Evolutionary conservation across 192 early-diverging fungal genomes (phyloP).

Genomic region (Umbelopsis ramanniana): DNA sequence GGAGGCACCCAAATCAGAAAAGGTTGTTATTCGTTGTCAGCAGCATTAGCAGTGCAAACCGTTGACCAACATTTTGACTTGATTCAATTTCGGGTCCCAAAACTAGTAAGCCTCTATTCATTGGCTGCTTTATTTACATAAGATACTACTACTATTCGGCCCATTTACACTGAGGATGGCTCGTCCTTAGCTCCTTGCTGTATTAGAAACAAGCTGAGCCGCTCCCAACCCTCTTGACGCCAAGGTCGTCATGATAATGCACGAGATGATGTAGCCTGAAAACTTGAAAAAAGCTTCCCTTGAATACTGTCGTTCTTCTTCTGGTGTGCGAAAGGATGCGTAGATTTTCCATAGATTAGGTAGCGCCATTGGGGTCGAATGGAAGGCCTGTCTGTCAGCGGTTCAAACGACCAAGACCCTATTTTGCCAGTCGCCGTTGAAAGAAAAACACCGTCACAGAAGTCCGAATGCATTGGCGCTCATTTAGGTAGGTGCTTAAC

Average conservation of each 20-base stretch:
- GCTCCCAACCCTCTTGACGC: slow-evolving; percentile 29
- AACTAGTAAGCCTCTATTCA: neutral
- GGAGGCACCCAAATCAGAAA: slow-evolving; percentile 21
- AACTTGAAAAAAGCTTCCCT: slow-evolving; percentile 65
- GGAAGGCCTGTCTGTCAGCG: too few relatives aligned
- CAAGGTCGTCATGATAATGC: slow-evolving; percentile 57
- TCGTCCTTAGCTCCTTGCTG: neutral
- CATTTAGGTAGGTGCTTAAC: too few relatives aligned
- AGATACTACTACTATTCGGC: neutral
- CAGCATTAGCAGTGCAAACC: too few relatives aligned
- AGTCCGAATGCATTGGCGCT: too few relatives aligned
- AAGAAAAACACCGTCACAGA: neutral
- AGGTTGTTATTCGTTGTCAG: slow-evolving; percentile 6
- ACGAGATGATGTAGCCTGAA: slow-evolving; percentile 60
- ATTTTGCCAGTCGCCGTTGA: neutral
- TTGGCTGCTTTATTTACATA: neutral
- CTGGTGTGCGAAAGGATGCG: slow-evolving; percentile 59
- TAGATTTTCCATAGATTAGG: slow-evolving; percentile 63
- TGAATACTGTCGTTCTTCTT: slow-evolving; percentile 62
- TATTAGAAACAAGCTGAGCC: slow-evolving; percentile 12
- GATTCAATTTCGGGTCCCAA: slow-evolving; percentile 7
- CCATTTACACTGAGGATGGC: neutral
- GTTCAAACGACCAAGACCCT: too few relatives aligned
- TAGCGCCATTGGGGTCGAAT: slow-evolving; percentile 44
- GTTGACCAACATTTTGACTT: neutral